Conservation (phyloP, 306 rosid genomes). For the Inga oerstediana region DNA sequence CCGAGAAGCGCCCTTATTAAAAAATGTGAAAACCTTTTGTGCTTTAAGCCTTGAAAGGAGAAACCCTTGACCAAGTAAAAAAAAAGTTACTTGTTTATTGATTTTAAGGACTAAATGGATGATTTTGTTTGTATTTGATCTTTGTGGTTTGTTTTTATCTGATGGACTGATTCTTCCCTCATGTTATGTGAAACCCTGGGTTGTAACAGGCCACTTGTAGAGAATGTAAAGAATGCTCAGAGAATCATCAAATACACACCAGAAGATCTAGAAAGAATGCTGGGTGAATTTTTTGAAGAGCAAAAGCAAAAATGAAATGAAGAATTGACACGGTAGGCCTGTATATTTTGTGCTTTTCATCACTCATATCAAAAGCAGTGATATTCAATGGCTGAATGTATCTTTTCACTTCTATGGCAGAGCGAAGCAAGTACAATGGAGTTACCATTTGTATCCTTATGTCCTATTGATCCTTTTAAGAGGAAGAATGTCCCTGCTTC, state of each 20-base stretch:
- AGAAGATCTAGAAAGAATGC: slow-evolving; percentile 93
- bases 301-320: slow-evolving; percentile 63
- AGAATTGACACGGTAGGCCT: slow-evolving; percentile 15
- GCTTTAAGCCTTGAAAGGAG: too few relatives aligned
- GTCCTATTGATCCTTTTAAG: not conserved
- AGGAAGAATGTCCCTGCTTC: not conserved
- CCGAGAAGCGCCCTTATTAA: too few relatives aligned
- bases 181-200: not conserved
- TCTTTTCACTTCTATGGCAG: not conserved
- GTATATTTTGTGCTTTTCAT: not conserved
- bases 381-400: not conserved
- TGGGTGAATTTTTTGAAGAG: slow-evolving; percentile 96
- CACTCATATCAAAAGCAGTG: not conserved
- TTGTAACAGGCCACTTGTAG: slow-evolving; percentile 68
- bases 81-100: not conserved
- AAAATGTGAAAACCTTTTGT: too few relatives aligned
- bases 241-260: slow-evolving; percentile 74
- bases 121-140: slow-evolving; percentile 16
- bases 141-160: not conserved
- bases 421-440: not conserved
- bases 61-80: too few relatives aligned
- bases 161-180: not conserved
- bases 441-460: not conserved
- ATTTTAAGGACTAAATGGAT: not conserved
- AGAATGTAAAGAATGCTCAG: slow-evolving; percentile 82